These are phyloP conservation scores for Volvox africanus DNA, from an alignment of 139 green algal species.

Conservation along the genomic window DNA sequence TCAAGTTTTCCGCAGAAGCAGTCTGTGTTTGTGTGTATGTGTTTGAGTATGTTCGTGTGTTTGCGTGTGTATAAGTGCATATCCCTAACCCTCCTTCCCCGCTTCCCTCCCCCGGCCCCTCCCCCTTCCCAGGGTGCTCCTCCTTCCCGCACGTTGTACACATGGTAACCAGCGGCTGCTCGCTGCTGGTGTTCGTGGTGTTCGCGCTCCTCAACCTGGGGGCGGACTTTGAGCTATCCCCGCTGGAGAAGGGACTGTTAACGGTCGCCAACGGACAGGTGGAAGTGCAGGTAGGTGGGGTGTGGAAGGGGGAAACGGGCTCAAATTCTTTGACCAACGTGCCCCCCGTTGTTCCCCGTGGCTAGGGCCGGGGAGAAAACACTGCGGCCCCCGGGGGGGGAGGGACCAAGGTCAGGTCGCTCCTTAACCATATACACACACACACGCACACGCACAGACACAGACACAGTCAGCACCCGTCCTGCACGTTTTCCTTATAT, in stretches of 20 bases:
- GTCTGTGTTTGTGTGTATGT: too few species aligned
- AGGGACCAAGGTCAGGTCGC: too few species aligned
- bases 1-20: too few species aligned
- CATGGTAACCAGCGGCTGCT: neutral
- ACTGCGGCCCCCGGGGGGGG: too few species aligned
- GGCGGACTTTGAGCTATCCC: conserved; percentile 37
- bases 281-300: conserved; percentile 22
- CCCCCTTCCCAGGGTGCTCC: conserved; percentile 7
- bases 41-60: too few species aligned
- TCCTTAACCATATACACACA: neutral
- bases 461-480: neutral
- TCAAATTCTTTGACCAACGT: too few species aligned
- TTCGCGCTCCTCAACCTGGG: conserved; percentile 40
- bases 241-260: conserved; percentile 26
- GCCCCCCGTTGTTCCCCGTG: too few species aligned
- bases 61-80: too few species aligned
- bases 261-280: conserved; percentile 25
- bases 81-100: neutral
- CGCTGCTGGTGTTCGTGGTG: conserved; percentile 24
- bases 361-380: too few species aligned
- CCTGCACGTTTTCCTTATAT: too few species aligned
- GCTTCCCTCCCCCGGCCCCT: neutral
- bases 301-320: neutral
- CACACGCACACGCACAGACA: neutral
- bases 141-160: conserved; percentile 34